These are phyloP conservation scores for Picea glauca DNA, from an alignment of 75 land plant genomes.

Conservation along the genomic window DNA sequence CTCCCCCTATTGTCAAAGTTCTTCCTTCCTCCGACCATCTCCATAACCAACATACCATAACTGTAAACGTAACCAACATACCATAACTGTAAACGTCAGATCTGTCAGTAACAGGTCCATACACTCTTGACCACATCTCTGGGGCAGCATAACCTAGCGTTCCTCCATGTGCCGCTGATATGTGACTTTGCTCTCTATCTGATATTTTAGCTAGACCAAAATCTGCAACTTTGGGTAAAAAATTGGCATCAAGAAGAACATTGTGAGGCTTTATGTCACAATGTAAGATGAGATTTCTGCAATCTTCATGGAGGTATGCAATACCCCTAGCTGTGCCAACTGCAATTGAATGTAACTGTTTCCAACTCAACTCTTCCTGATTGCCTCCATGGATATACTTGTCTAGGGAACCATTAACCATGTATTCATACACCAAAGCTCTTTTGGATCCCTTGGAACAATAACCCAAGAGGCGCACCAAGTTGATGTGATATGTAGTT, in stretches of 20 bases:
- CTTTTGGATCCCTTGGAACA: constrained; percentile 13
- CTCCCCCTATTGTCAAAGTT: constrained; percentile 11
- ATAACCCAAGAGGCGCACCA: constrained; percentile 36
- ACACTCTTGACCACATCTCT: constrained; percentile 17
- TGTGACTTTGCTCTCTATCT: constrained; percentile 20
- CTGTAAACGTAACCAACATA: constrained; percentile 53
- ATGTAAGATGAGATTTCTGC: constrained; percentile 22
- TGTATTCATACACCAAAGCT: constrained; percentile 26
- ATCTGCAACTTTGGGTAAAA: constrained; percentile 31
- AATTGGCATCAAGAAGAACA: constrained; percentile 19
- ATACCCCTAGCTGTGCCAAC: constrained; percentile 31
- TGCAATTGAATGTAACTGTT: constrained; percentile 20
- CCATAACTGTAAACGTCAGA: constrained; percentile 69
- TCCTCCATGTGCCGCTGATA: constrained; percentile 13
- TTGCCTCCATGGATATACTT: constrained; percentile 6
- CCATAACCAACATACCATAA: constrained; percentile 55
- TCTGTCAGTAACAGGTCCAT: constrained; percentile 17
- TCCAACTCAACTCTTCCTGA: constrained; percentile 6
- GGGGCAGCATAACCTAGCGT: constrained; percentile 30
- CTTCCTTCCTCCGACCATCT: constrained; percentile 42
- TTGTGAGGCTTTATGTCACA: constrained; percentile 34
- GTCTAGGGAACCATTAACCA: constrained; percentile 30
- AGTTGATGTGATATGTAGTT: constrained; percentile 24
- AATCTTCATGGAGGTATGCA: constrained; percentile 35
- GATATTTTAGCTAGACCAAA: constrained; percentile 25